Conservation (phyloP, 2,329 filamentous ascomycete species). For the Fusarium sacchari region DNA sequence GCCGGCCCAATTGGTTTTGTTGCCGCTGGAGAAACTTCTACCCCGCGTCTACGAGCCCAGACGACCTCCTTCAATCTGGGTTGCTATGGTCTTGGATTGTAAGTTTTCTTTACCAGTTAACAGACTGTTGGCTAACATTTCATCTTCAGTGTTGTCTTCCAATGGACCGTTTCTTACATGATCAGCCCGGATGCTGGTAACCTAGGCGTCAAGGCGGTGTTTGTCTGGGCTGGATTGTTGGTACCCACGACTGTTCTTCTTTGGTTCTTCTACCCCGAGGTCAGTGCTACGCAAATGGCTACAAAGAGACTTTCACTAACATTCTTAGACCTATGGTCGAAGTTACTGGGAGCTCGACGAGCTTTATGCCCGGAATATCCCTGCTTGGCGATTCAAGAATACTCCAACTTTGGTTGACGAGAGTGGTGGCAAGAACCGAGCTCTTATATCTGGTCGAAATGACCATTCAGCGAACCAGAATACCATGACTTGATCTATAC, state of each 20-base stretch:
- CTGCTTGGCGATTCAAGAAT: conserved; percentile 17
- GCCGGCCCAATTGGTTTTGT: background rate
- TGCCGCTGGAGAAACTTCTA: conserved; percentile 3
- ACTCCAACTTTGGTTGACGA: background rate
- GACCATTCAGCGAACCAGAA: background rate
- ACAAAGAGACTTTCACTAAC: background rate
- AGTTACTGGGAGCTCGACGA: conserved; percentile 21
- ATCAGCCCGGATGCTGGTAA: background rate
- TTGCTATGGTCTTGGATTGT: background rate
- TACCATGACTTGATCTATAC: background rate
- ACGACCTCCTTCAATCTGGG: background rate
- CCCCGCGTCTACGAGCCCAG: background rate
- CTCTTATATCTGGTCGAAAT: background rate
- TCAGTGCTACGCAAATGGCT: background rate
- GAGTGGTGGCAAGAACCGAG: background rate
- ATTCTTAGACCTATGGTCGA: conserved; percentile 11
- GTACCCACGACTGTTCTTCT: conserved; percentile 7
- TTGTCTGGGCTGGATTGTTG: conserved; percentile 18
- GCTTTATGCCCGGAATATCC: conserved; percentile 16
- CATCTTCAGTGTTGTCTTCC: background rate
- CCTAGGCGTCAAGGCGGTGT: conserved; percentile 17
- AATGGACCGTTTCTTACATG: background rate
- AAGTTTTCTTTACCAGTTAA: background rate
- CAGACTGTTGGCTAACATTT: rapidly evolving
- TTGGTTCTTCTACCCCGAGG: conserved; percentile 1